Percentiles rank a stretch among this genome's conserved stretches.
Evolutionary conservation across 2,329 filamentous ascomycete genomes (phyloP).

Genomic region (Dactylellina haptotyla): DNA sequence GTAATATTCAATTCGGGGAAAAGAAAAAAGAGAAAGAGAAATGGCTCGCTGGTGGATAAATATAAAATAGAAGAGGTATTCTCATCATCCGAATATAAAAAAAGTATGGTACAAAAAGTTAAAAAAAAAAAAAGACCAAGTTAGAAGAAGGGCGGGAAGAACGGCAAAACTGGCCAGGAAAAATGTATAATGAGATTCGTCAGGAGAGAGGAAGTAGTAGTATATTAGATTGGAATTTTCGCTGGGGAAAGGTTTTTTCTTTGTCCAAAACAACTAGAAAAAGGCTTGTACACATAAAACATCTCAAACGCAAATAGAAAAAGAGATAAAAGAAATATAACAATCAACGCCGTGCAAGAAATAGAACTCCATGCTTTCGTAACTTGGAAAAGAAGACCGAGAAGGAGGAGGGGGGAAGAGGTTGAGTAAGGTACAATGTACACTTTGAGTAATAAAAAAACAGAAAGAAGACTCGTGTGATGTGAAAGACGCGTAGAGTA

Average conservation of each 20-base stretch:
- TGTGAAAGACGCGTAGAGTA: constrained; percentile 1
- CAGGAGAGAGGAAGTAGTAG: neutral
- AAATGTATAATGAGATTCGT: neutral
- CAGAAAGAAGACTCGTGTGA: neutral
- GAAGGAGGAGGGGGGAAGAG: neutral
- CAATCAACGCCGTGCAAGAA: constrained; percentile 7
- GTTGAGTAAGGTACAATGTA: constrained; percentile 11
- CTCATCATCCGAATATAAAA: no score
- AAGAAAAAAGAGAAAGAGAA: no score
- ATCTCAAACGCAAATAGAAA: neutral
- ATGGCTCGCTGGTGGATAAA: no score
- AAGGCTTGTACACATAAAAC: constrained; percentile 4
- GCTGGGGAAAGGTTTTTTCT: no score
- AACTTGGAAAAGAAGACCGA: neutral
- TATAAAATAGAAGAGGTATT: no score
- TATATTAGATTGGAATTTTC: neutral
- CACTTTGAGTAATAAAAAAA: constrained; percentile 7
- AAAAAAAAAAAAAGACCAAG: neutral
- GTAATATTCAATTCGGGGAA: no score
- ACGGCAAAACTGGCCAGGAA: neutral
- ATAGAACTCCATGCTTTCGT: constrained; percentile 32
- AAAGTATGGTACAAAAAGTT: no score
- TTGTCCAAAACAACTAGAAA: neutral
- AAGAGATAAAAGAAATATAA: neutral
- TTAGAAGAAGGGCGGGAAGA: neutral